Evolutionary conservation across 352 stramenopile genomes (phyloP).

Genomic region (Detonula confervacea): DNA sequence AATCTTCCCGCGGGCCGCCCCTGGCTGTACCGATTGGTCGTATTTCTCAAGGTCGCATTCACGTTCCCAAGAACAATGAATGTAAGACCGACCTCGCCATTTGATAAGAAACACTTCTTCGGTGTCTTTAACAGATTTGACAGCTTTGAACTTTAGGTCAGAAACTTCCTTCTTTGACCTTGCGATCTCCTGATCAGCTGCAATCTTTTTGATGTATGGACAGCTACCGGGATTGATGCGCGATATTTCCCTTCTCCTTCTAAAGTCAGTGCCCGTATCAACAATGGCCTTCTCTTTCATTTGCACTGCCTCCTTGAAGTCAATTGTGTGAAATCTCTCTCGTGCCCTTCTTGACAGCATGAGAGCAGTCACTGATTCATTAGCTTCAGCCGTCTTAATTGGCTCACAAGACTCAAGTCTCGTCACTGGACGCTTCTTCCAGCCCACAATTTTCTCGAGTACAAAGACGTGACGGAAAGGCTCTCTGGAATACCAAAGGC

Average conservation of each 20-base stretch:
- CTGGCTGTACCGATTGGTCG: constrained; percentile 74
- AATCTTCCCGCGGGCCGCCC: constrained; percentile 79
- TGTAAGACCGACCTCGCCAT: constrained; percentile 98
- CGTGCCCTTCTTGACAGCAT: not conserved
- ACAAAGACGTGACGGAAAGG: constrained; percentile 79
- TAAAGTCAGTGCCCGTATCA: constrained; percentile 65
- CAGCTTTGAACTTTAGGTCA: constrained; percentile 49
- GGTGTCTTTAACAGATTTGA: constrained; percentile 46
- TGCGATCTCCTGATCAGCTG: constrained; percentile 50
- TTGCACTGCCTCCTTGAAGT: constrained; percentile 63
- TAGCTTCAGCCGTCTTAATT: not conserved
- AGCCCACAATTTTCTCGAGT: constrained; percentile 83
- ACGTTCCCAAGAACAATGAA: constrained; percentile 98
- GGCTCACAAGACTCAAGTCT: constrained; percentile 58
- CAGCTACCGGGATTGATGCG: constrained; percentile 71
- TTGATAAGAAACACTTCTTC: constrained; percentile 97
- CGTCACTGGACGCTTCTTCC: constrained; percentile 69
- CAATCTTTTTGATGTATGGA: constrained; percentile 72
- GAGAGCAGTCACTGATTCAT: constrained; percentile 2
- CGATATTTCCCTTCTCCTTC: constrained; percentile 79
- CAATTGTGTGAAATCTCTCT: constrained; percentile 45
- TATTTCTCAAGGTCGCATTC: constrained; percentile 89
- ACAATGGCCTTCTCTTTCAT: constrained; percentile 70
- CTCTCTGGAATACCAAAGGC: constrained; percentile 85
- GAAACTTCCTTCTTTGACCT: constrained; percentile 43